Evolutionary conservation across 768 basidiomycete genomes (phyloP).

Genomic region (Ramaria sp.): DNA sequence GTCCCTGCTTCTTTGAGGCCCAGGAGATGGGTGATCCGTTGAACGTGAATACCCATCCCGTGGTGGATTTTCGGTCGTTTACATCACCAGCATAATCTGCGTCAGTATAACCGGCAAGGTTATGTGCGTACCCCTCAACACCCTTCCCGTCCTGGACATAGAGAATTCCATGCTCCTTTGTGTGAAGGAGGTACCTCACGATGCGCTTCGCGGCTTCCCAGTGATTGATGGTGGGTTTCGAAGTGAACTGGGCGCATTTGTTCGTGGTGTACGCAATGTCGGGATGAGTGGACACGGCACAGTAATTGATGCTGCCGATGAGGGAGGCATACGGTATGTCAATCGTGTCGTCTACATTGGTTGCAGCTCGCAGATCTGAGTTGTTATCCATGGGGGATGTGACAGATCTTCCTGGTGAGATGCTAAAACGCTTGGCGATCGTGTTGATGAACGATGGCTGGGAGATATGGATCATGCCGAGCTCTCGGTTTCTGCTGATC

Average conservation of each 20-base stretch:
- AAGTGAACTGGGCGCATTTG: slow-evolving; percentile 9
- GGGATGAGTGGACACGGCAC: not conserved
- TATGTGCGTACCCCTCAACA: not conserved
- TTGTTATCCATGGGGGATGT: no score
- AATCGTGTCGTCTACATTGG: no score
- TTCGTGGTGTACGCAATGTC: slow-evolving; percentile 16
- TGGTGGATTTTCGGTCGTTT: not conserved
- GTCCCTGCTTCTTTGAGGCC: slow-evolving; percentile 16
- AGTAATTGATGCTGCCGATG: no score
- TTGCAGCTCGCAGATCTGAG: no score
- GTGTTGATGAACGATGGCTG: no score
- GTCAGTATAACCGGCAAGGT: not conserved
- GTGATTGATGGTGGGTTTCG: slow-evolving; percentile 7
- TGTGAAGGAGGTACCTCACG: slow-evolving; percentile 4
- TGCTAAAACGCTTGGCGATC: no score
- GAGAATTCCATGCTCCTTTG: not conserved
- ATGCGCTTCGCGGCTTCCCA: slow-evolving; percentile 10
- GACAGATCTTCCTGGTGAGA: no score
- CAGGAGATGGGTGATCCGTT: slow-evolving; percentile 15
- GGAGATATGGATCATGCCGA: no score
- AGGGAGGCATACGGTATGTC: no score
- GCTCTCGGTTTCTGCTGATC: not conserved
- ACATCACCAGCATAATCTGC: slow-evolving; percentile 9
- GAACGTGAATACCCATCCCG: slow-evolving; percentile 19
- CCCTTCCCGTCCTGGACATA: not conserved